Evolutionary conservation across 345 rosid species (phyloP), one percentile per base, ranked within the genome.

Genomic region (Cardiospermum halicacabum): DNA sequence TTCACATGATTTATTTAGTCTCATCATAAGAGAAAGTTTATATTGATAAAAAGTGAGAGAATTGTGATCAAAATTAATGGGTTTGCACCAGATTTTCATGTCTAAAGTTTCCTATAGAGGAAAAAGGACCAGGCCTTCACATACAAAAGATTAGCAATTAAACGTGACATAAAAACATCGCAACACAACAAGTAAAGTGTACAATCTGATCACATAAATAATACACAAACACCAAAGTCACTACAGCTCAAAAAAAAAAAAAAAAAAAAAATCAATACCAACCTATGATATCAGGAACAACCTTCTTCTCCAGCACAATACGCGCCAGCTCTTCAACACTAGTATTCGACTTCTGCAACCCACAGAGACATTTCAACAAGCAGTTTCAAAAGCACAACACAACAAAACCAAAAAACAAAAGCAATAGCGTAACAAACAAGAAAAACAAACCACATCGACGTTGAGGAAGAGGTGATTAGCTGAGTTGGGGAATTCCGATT

Each of bases 221-320:
- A 34, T 11, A 34, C 39, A 5, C 39, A 34, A 34, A 32, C 6
- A 34, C 6, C 12, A 62, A 47, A 50, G 49, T 61, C 53, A 47
- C 58, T 15, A 57, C 34, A 50, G 24, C 10, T 22, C 34, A 10
- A 16, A 27, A 36, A 36, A 34, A 34, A 34, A 34, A 34, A 34
- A 34, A 34, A 34, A 34, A 34, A 4, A 34, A 34, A 34, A 34
- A 4, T 34, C 10, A 11, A 34, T 34, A 34, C 9, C 53, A 72
- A 89, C 98, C 94, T 59, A 93, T 84, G 31, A 93, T 90, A 73
- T 93, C 97, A 3, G 97, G 98, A 67, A 85, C 79, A 19, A 87
- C 88, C 67, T 88, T 90, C 79, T 90, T 90, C 68, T 93, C 98
- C 81, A 84, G 49, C 47, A 93, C 79, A 40, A 71, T 63, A 7